Conservation (phyloP, 2,329 filamentous ascomycete genomes). For the Xylaria sp. region DNA sequence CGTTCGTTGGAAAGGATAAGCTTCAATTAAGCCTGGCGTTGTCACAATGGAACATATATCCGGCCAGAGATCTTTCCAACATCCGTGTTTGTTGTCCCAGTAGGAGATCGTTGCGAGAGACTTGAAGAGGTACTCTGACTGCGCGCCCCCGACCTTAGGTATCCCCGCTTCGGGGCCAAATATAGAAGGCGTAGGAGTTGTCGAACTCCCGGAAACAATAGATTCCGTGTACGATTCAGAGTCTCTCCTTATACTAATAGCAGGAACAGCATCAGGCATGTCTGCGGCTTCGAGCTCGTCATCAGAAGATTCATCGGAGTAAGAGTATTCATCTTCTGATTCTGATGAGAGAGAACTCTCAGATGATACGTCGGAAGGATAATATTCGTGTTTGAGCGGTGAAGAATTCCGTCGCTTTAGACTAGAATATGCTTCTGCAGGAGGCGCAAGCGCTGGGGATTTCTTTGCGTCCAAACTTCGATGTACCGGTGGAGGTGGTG, state of each 20-base stretch:
- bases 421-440: constrained; percentile 59
- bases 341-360: constrained; percentile 49
- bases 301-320: constrained; percentile 59
- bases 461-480: constrained; percentile 57
- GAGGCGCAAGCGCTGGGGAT: constrained; percentile 57
- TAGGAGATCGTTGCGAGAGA: constrained; percentile 68
- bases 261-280: constrained; percentile 68
- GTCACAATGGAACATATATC: constrained; percentile 67
- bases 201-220: constrained; percentile 58
- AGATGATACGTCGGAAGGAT: constrained; percentile 78
- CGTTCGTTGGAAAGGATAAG: constrained; percentile 58
- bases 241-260: constrained; percentile 64
- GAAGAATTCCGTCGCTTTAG: constrained; percentile 83
- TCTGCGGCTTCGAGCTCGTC: constrained; percentile 71
- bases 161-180: constrained; percentile 78
- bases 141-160: constrained; percentile 60
- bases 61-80: constrained; percentile 68
- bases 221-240: constrained; percentile 51
- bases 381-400: constrained; percentile 95
- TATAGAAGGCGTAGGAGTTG: constrained; percentile 79
- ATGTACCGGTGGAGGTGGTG: constrained; percentile 66
- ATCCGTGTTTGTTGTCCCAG: constrained; percentile 69
- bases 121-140: constrained; percentile 58
- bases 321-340: constrained; percentile 61
- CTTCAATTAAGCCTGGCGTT: constrained; percentile 69